A percentile compares a stretch with the other conserved stretches of the same genome.
These are phyloP conservation scores for Protea cynaroides DNA, from an alignment of 164 flowering plant genomes.

Conservation along the genomic window DNA sequence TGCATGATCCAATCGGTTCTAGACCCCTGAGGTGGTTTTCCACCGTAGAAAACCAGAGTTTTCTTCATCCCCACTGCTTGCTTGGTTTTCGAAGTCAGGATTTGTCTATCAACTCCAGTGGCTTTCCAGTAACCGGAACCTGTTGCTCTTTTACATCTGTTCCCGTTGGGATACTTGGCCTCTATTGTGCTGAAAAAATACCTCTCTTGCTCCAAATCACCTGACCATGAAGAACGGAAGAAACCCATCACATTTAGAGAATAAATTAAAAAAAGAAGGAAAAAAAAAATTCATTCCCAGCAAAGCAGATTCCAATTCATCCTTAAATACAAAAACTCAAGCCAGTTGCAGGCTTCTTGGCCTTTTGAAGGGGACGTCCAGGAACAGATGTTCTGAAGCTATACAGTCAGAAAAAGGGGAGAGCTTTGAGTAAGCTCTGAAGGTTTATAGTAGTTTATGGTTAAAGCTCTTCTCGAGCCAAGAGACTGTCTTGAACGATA, in stretches of 20 bases:
- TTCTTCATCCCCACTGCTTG: slow-evolving; percentile 52
- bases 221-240: slow-evolving; percentile 16
- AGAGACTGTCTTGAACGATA: too few species aligned
- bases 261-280: background rate
- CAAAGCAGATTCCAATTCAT: too few species aligned
- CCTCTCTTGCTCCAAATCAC: slow-evolving; percentile 47
- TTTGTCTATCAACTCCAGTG: slow-evolving; percentile 45
- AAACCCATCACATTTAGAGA: background rate
- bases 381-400: too few species aligned
- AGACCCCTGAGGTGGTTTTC: slow-evolving; percentile 41
- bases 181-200: slow-evolving; percentile 63
- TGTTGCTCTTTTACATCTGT: slow-evolving; percentile 35
- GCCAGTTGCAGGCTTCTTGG: too few species aligned
- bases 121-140: slow-evolving; percentile 70
- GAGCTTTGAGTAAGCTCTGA: too few species aligned
- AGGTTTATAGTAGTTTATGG: too few species aligned
- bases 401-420: too few species aligned
- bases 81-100: slow-evolving; percentile 26
- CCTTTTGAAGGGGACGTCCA: too few species aligned
- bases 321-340: too few species aligned
- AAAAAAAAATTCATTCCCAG: background rate
- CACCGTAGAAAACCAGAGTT: slow-evolving; percentile 56
- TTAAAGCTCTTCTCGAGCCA: too few species aligned
- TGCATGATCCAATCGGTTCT: slow-evolving; percentile 83
- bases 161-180: slow-evolving; percentile 37